Percentiles rank a stretch among this genome's conserved stretches.
Conservation (phyloP, 768 basidiomycete genomes). For the Amanita rimosa region DNA sequence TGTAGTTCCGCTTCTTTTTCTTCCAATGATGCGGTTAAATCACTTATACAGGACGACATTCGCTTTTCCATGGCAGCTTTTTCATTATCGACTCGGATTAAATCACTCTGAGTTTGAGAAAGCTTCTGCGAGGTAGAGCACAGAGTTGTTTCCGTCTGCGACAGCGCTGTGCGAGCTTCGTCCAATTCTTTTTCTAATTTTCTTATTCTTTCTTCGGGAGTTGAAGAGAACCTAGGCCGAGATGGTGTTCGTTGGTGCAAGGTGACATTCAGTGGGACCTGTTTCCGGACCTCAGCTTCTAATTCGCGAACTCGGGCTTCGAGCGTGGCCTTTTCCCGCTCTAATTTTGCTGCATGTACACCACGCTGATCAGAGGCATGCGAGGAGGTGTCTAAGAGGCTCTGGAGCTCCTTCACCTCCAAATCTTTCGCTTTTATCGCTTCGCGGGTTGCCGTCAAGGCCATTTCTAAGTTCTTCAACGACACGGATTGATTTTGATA, state of each 20-base stretch:
- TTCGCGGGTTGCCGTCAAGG: conserved; percentile 35
- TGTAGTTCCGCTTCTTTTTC: conserved; percentile 52
- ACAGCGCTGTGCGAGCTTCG: conserved; percentile 31
- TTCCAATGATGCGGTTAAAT: conserved; percentile 31
- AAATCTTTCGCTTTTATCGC: conserved; percentile 39
- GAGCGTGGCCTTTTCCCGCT: conserved; percentile 45
- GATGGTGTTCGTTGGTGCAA: conserved; percentile 21
- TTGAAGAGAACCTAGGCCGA: conserved; percentile 49
- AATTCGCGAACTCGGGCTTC: conserved; percentile 51
- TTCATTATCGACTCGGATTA: conserved; percentile 47
- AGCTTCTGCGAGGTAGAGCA: conserved; percentile 33
- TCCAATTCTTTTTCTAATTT: conserved; percentile 46
- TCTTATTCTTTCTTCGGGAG: conserved; percentile 36
- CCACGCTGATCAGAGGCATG: conserved; percentile 37
- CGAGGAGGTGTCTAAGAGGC: conserved; percentile 43
- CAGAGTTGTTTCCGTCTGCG: conserved; percentile 34
- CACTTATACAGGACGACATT: conserved; percentile 29
- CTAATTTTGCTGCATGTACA: conserved; percentile 30
- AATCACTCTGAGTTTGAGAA: conserved; percentile 32
- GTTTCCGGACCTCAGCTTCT: conserved; percentile 25
- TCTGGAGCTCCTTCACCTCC: conserved; percentile 42
- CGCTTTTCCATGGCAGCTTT: conserved; percentile 41
- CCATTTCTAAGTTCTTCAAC: conserved; percentile 38
- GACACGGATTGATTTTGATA: conserved; percentile 42
- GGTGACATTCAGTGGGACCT: conserved; percentile 18